Evolutionary conservation across 257 asterid genomes (phyloP), one percentile per base, ranked within the genome.

Genomic region (Fraxinus excelsior): DNA sequence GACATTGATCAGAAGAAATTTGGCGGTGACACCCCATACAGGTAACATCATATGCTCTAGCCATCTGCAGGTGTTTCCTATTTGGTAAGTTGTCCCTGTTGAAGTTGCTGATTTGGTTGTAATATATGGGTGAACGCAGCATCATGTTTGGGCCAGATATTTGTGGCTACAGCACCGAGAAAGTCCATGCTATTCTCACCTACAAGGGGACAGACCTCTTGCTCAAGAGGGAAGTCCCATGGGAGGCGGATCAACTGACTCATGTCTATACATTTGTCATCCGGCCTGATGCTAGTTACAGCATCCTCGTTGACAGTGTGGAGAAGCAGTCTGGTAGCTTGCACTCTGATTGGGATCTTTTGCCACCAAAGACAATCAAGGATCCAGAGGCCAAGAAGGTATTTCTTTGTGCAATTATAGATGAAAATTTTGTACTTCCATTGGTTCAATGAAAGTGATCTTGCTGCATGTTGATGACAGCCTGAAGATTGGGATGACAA

Each of bases 401-500:
- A 87, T 76, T 71, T 71, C 46, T 49, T 74, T 6, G 13, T 26
- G 16, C 66, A 62, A 28, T 7, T 38, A 9, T 70, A 7, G 25
- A 13, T 70, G 38, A 14, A 8, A 66, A 70, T 70, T 16, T 4
- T 19, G 58, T 68, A 31, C 7, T 21, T 46, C 75, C 37, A 19
- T 62, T 9, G 11, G n/a, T 26, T 53, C 28, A 21, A 23, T 56
- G 53, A 73, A 56, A 26, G 65, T 65, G n/a, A 78, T 42, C 40
- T 35, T 58, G 49, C 34, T 34, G 68, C 49, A n/a, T 80, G n/a
- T 67, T 44, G 44, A 74, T 86, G 71, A 58, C 86, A 96, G 99
- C 99, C 99, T 77, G 98, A 93, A 83, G 97, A 93, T 84, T 96
- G 99, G 99, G 98, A 96, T 82, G 99, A 91, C 2, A 91, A 91